phyloP scores from a whole-genome alignment of 768 basidiomycete genomes.

The Hericium alpestre region DNA sequence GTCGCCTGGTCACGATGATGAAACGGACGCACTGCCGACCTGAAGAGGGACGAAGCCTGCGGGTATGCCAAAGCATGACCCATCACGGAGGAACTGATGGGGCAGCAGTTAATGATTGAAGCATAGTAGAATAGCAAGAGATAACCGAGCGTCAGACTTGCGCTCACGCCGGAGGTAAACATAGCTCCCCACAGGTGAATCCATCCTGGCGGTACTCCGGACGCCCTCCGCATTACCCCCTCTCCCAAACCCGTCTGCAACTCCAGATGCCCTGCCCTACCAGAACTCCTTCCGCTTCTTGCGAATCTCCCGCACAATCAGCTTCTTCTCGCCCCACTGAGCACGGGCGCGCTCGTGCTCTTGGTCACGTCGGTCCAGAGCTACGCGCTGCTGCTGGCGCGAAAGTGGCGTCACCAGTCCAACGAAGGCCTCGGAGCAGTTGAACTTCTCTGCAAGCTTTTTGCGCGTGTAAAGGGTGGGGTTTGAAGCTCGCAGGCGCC shows the following conservation, averaged over 20 bases:
- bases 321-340: constrained; percentile 65
- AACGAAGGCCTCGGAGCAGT: constrained; percentile 61
- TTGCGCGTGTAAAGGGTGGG: constrained; percentile 50
- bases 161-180: not conserved
- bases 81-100: too few species aligned
- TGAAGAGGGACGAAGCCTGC: too few species aligned
- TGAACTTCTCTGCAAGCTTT: constrained; percentile 68
- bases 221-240: not conserved
- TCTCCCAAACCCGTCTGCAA: not conserved
- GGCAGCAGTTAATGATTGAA: too few species aligned
- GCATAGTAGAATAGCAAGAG: not conserved
- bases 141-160: not conserved
- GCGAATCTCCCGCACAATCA: constrained; percentile 49
- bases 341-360: constrained; percentile 37
- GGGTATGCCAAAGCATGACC: too few species aligned
- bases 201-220: not conserved
- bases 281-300: constrained; percentile 63
- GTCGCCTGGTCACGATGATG: too few species aligned
- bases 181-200: not conserved
- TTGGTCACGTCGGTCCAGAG: constrained; percentile 33
- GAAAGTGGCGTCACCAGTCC: constrained; percentile 52
- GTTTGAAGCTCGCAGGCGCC: constrained; percentile 43
- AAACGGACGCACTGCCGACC: too few species aligned
- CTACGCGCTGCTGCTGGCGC: constrained; percentile 34
- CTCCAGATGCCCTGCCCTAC: constrained; percentile 29